Base-by-base conservation (phyloP, 2,329 filamentous ascomycete genomes). In the Pleomassaria siparia region DNA sequence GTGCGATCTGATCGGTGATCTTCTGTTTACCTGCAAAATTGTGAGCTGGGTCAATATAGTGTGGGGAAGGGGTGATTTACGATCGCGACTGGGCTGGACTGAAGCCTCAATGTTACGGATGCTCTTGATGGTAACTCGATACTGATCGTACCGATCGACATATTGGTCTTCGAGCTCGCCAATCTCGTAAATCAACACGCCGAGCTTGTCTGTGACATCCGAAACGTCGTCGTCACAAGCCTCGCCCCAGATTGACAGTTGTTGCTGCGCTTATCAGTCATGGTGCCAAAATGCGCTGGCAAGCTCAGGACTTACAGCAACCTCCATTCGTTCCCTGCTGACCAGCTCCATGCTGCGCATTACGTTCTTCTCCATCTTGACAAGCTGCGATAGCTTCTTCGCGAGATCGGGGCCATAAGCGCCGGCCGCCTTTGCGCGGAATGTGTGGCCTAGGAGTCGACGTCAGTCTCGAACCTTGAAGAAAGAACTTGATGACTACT, bases 341-440 rank as follows among this genome's bases (percentile, higher is more conserved):
- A 97, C 94, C 41, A 90, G 81, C 72, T 99, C 94, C 81, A 97
- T 86, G 72, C 91, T 96, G 73, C 94, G 90, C 94, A 99, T 99
- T 47, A 96, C 89, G 71, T 99, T 97, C 85, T 99, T 99, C 79
- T 99, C 94, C 94, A 99, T 99, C 84, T 99, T 99, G 55, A 99
- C 94, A 44, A 99, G 83, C 77, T 95, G 89, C 32, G 91, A 90
- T 54, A 99, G 86, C 82, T 99, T 99, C 83, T 96, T 96, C 49
- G 94, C 88, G 49, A 99, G 85, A 66, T 99, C 94, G 48, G 91
- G 84, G 28, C 84, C 84, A 64, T 90, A 91, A 62, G 87, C 86
- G 59, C 88, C 88, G 55, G 88, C 87, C 35, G 86, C 81, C 67
- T 87, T 86, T 67, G 84, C 82, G 62, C 88, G 83, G 70, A 91